A percentile compares a stretch with the other conserved stretches of the same genome.
Conservation (phyloP, 2,329 filamentous ascomycete species). For the Diplodia sapinea region DNA sequence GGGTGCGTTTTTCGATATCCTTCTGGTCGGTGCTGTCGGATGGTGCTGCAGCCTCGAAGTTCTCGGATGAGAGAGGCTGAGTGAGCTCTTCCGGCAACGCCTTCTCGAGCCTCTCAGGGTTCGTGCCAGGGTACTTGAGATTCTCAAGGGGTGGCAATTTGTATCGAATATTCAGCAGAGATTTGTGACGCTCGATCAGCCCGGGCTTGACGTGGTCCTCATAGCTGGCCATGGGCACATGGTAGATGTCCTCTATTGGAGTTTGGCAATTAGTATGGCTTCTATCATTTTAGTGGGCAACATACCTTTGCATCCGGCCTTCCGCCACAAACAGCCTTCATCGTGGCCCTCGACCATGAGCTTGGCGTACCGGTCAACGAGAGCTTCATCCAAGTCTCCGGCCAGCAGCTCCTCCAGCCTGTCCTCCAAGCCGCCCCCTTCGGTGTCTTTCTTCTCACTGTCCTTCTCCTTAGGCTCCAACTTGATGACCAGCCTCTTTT, state of each 20-base stretch:
- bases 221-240: constrained; percentile 52
- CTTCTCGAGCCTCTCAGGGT: constrained; percentile 15
- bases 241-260: constrained; percentile 65
- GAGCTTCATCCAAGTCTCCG: constrained; percentile 61
- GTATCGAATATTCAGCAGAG: constrained; percentile 27
- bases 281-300: not conserved
- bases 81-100: constrained; percentile 27
- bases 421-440: constrained; percentile 43
- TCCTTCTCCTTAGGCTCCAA: constrained; percentile 62
- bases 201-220: constrained; percentile 31
- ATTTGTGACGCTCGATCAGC: constrained; percentile 26
- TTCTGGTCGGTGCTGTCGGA: constrained; percentile 16
- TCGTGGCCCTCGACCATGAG: constrained; percentile 77
- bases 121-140: constrained; percentile 21
- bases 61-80: constrained; percentile 17
- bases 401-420: constrained; percentile 69
- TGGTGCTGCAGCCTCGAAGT: constrained; percentile 12
- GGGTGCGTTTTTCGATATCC: constrained; percentile 21
- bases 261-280: constrained; percentile 29
- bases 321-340: constrained; percentile 84
- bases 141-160: constrained; percentile 19
- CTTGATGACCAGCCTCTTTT: constrained; percentile 82
- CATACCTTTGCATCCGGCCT: constrained; percentile 81
- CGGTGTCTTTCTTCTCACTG: constrained; percentile 50
- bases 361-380: constrained; percentile 77